phyloP scores from a whole-genome alignment of 2,329 filamentous ascomycete genomes.

The Cytospora leucostoma region DNA sequence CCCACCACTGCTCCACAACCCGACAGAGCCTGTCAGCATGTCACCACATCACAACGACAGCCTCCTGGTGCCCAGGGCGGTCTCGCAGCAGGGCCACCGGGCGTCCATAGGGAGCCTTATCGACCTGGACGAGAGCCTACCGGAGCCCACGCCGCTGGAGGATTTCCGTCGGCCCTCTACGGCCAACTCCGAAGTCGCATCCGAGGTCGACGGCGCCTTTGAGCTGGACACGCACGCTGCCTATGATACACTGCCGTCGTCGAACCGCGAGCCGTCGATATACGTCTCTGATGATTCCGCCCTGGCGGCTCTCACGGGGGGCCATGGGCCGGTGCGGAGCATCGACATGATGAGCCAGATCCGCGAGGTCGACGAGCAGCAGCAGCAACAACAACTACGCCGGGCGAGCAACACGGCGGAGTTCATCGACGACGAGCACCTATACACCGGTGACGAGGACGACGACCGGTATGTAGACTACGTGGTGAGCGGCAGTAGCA shows the following conservation, averaged over 20 bases:
- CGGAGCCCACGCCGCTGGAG: conserved; percentile 46
- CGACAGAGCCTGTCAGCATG: conserved; percentile 46
- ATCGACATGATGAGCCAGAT: conserved; percentile 17
- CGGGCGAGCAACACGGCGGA: conserved; percentile 16
- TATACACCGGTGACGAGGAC: conserved; percentile 17
- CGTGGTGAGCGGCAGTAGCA: conserved; percentile 3
- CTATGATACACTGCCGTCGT: conserved; percentile 45
- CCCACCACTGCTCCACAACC: conserved; percentile 48
- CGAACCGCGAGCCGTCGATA: conserved; percentile 44
- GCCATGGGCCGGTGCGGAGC: conserved; percentile 30
- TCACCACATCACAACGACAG: conserved; percentile 37
- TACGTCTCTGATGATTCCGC: conserved; percentile 46
- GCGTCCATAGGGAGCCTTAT: conserved; percentile 41
- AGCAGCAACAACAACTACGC: not conserved
- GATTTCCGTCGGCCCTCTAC: conserved; percentile 59
- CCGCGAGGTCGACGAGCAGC: conserved; percentile 17
- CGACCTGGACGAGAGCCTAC: conserved; percentile 39
- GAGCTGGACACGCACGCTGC: conserved; percentile 65
- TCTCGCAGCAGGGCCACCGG: conserved; percentile 36
- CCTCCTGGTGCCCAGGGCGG: conserved; percentile 33
- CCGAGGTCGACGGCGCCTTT: conserved; percentile 59
- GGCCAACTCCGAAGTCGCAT: conserved; percentile 59
- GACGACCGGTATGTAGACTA: conserved; percentile 8
- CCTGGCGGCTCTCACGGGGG: conserved; percentile 40
- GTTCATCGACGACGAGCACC: conserved; percentile 28